A percentile compares a stretch with the other conserved stretches of the same genome.
phyloP scores from a whole-genome alignment of 805 yeast genomes.

The Cyberlindnera meyerae region DNA sequence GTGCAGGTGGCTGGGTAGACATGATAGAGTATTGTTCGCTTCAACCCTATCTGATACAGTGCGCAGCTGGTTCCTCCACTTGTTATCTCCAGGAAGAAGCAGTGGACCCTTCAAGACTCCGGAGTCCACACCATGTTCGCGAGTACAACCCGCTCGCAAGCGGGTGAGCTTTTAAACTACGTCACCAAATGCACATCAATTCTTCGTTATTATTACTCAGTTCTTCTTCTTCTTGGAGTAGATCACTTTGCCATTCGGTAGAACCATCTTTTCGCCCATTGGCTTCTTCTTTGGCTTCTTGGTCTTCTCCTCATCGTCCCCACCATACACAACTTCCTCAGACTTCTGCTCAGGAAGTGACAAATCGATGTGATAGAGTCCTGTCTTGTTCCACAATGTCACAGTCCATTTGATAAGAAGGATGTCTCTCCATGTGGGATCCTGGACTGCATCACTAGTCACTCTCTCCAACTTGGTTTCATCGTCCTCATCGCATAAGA shows the following conservation, averaged over 20 bases:
- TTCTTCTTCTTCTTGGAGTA: conserved; percentile 24
- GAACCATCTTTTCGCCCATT: conserved; percentile 41
- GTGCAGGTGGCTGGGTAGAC: not conserved
- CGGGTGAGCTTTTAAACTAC: too few species aligned
- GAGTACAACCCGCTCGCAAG: too few species aligned
- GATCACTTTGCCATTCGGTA: conserved; percentile 61
- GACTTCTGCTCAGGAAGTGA: not conserved
- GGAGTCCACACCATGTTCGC: too few species aligned
- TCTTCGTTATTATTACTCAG: too few species aligned
- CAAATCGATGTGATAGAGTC: conserved; percentile 10
- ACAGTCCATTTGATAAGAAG: conserved; percentile 39
- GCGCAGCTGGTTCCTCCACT: too few species aligned
- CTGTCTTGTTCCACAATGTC: conserved; percentile 37
- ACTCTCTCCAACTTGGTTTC: conserved; percentile 34
- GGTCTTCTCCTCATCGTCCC: conserved; percentile 3
- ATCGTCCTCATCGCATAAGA: conserved; percentile 36
- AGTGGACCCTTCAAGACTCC: too few species aligned
- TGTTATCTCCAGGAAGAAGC: too few species aligned
- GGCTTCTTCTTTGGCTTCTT: conserved; percentile 27
- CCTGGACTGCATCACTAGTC: conserved; percentile 42
- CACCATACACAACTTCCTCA: not conserved
- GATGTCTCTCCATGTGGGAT: conserved; percentile 47
- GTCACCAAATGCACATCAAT: too few species aligned
- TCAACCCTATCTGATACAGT: too few species aligned
- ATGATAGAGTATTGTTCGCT: not conserved